Conservation (phyloP, 2,329 filamentous ascomycete species). For the Emergomyces pasteurianus region DNA sequence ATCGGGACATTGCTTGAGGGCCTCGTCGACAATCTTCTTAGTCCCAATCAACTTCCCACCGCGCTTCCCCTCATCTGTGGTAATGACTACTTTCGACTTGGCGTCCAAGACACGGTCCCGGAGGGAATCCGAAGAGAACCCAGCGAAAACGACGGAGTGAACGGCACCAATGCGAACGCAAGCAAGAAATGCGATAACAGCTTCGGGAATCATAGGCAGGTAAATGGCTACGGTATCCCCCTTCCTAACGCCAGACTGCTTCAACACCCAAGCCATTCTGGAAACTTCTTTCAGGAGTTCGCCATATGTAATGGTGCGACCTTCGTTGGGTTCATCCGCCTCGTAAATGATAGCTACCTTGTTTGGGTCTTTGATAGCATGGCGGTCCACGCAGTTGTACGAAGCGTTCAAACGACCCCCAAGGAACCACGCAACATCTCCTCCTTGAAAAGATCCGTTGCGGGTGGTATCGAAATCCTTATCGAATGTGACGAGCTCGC, state of each 20-base stretch:
- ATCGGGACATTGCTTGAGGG: conserved; percentile 87
- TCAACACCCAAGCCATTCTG: conserved; percentile 73
- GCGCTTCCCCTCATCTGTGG: conserved; percentile 92
- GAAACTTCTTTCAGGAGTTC: conserved; percentile 91
- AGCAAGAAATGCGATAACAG: conserved; percentile 79
- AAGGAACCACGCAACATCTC: conserved; percentile 88
- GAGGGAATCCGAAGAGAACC: conserved; percentile 92
- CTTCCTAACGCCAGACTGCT: conserved; percentile 92
- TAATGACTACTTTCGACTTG: conserved; percentile 86
- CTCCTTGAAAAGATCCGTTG: conserved; percentile 60
- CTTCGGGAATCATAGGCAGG: conserved; percentile 97
- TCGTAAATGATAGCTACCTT: conserved; percentile 97
- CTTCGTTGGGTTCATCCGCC: conserved; percentile 78
- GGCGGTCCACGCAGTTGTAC: conserved; percentile 94
- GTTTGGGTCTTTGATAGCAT: conserved; percentile 88
- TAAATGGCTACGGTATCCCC: conserved; percentile 96
- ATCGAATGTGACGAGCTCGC: conserved; percentile 82
- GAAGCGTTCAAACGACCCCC: conserved; percentile 91
- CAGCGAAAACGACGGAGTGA: conserved; percentile 95
- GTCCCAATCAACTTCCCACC: conserved; percentile 95
- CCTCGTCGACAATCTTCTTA: conserved; percentile 98
- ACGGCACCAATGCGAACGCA: conserved; percentile 87
- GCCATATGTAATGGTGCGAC: conserved; percentile 81
- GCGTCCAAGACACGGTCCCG: conserved; percentile 90
- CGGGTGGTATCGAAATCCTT: conserved; percentile 84